Base-by-base conservation (phyloP, 179 eudicot genomes). In the Carnegiea gigantea region DNA sequence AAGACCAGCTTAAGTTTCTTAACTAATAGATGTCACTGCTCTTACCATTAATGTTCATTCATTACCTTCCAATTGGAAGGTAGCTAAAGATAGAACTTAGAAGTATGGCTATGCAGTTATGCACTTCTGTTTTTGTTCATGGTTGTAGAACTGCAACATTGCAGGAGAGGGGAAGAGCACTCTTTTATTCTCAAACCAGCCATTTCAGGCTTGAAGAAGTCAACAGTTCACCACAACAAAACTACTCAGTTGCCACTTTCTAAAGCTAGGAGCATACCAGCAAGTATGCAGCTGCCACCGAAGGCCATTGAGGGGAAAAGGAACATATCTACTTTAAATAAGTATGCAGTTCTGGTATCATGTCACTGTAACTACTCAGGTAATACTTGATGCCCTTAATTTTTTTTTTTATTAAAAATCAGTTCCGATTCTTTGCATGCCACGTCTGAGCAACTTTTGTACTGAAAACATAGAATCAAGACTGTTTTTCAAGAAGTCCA, bases 81-180 rank as follows among this genome's bases (percentile, higher is more conserved):
- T 13, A 14, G 17, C 51, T 72, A 38, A 51, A 33, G 36, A 33
- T 33, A 33, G 36, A 28, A 12, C 40, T 40, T 23, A 24, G 49
- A 59, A 18, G 17, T 75, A 30, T 79, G 54, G 75, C 33, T 75
- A 67, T 78, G 68, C 70, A 57, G 44, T 81, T 65, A 67, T 70
- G 73, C 73, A 30, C 68, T 78, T 59, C 28, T 82, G 48, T 33
- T 81, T 26, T 18, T 67, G 46, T 30, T 77, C 73, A 78, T 73
- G 74, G 68, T 80, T 82, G 26, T 77, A 38, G 70, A 24, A 26
- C 75, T 44, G 21, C 67, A 67, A 82, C 57, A 59, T 85, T 86
- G 72, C 90, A 96, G 99, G 97, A 92, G 93, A 90, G 99, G 99
- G 77, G 99, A 96, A 89, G 98, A 96, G 85, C 99, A 94, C 82